Evolutionary conservation across 1,139 yeast species (phyloP).

Genomic region (Kurtzmaniella quercitrusa): DNA sequence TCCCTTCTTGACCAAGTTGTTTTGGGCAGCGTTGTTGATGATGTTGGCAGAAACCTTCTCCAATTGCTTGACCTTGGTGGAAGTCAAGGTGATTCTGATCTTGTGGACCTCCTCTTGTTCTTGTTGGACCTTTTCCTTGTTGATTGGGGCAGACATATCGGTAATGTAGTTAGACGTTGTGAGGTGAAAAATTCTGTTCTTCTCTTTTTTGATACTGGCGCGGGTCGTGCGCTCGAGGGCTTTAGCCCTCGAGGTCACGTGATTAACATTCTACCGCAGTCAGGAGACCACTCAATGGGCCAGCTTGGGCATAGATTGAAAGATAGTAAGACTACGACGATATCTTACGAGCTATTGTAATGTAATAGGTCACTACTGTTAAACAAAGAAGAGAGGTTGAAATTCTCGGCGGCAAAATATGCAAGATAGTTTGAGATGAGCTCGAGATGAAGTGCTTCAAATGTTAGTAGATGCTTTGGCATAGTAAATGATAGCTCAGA

Average conservation of each 20-base stretch:
- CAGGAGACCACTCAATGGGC: too few relatives aligned
- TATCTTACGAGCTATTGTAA: too few relatives aligned
- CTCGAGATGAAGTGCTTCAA: not conserved
- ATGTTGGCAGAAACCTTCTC: slow-evolving; percentile 90
- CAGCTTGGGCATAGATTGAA: too few relatives aligned
- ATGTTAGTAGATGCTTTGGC: not conserved
- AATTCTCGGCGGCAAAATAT: not conserved
- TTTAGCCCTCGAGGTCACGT: slow-evolving; percentile 8
- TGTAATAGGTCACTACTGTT: too few relatives aligned
- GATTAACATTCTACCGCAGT: too few relatives aligned
- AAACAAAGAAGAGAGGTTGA: not conserved
- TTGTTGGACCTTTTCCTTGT: slow-evolving; percentile 78
- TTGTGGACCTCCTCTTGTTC: slow-evolving; percentile 86
- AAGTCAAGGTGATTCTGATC: slow-evolving; percentile 98
- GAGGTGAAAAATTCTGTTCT: slow-evolving; percentile 12
- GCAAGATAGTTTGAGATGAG: not conserved
- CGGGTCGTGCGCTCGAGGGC: slow-evolving; percentile 6
- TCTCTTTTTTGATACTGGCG: slow-evolving; percentile 8
- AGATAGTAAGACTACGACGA: too few relatives aligned
- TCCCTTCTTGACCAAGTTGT: slow-evolving; percentile 88
- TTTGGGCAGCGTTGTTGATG: slow-evolving; percentile 80
- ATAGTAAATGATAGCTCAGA: not conserved
- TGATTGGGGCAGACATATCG: slow-evolving; percentile 69
- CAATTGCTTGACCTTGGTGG: slow-evolving; percentile 98
- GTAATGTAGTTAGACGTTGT: slow-evolving; percentile 44